Conservation (phyloP, 2,329 filamentous ascomycete species). For the Pseudocercospora cruenta region DNA sequence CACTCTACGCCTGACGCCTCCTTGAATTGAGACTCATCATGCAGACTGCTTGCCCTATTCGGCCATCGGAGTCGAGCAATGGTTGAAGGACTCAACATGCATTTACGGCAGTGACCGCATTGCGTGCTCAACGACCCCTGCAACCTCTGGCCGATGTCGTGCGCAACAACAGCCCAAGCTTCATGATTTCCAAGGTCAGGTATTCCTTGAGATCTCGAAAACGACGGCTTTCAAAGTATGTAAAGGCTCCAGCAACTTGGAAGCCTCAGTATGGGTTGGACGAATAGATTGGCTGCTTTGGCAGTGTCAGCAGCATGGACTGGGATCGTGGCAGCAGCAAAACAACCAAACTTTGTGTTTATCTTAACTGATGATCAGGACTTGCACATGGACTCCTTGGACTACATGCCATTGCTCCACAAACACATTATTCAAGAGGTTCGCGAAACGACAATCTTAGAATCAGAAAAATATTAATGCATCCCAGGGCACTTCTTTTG, state of each 20-base stretch:
- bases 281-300: neutral
- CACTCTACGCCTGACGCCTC: neutral
- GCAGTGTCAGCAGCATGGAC: constrained; percentile 13
- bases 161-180: neutral
- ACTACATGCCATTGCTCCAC: constrained; percentile 64
- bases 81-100: neutral
- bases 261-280: neutral
- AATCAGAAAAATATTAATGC: neutral
- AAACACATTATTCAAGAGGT: constrained; percentile 44
- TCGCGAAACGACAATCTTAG: neutral
- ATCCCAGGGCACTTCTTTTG: constrained; percentile 52
- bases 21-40: neutral
- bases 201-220: neutral
- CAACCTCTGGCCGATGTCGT: neutral
- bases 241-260: neutral
- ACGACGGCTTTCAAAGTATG: too few relatives aligned
- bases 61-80: neutral
- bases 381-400: constrained; percentile 60
- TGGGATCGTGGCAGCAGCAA: neutral
- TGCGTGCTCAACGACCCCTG: neutral
- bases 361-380: constrained; percentile 72
- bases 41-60: neutral
- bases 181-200: too few relatives aligned
- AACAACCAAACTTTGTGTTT: constrained; percentile 62
- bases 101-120: neutral